phyloP scores from a whole-genome alignment of 2,329 filamentous ascomycete species.

The Conoideocrella luteorostrata region DNA sequence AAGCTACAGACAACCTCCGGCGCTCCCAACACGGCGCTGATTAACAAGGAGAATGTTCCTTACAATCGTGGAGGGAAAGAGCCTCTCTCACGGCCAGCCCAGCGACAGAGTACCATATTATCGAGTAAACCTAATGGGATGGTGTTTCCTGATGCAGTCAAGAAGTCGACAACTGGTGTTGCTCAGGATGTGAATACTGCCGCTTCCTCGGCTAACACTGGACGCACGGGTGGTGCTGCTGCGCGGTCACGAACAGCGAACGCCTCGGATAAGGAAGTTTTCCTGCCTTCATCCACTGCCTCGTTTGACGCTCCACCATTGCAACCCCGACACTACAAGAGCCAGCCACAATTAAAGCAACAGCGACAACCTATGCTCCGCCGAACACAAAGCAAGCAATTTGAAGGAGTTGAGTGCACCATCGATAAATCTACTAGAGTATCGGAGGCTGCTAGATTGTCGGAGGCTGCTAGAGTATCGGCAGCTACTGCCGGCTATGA shows the following conservation, averaged over 20 bases:
- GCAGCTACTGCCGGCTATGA: neutral
- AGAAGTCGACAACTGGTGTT: slow-evolving; percentile 15
- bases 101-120: slow-evolving; percentile 15
- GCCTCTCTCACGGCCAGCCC: slow-evolving; percentile 31
- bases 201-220: slow-evolving; percentile 6
- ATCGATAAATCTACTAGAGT: slow-evolving; percentile 4
- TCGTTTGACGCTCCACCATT: slow-evolving; percentile 18
- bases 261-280: slow-evolving; percentile 6
- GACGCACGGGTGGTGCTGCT: neutral
- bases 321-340: slow-evolving; percentile 45
- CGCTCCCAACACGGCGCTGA: slow-evolving; percentile 18
- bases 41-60: slow-evolving; percentile 40
- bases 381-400: slow-evolving; percentile 38
- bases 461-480: too few relatives aligned
- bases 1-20: slow-evolving; percentile 23
- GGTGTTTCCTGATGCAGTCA: slow-evolving; percentile 10
- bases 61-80: slow-evolving; percentile 23
- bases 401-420: slow-evolving; percentile 20
- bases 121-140: slow-evolving; percentile 3
- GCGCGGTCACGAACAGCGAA: slow-evolving; percentile 4
- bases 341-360: slow-evolving; percentile 45
- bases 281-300: slow-evolving; percentile 4
- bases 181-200: slow-evolving; percentile 7
- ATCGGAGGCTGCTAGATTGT: neutral
- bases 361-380: slow-evolving; percentile 33